Base-by-base conservation (phyloP, 495 filamentous ascomycete species). In the Pyronema domesticum region DNA sequence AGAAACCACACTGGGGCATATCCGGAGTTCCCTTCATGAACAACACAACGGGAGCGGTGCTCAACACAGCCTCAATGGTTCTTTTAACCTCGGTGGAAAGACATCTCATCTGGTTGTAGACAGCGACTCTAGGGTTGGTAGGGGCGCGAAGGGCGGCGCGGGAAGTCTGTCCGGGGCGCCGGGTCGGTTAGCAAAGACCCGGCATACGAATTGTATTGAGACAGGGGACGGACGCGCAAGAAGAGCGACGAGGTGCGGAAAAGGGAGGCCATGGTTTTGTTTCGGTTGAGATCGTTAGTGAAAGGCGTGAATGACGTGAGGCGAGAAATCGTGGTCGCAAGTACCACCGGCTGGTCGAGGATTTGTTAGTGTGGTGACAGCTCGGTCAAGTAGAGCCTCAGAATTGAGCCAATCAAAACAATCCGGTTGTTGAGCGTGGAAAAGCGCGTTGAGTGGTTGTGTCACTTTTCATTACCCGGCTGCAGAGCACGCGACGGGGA, bases 1-100 rank as follows among this genome's bases (percentile, higher is more conserved):
- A 98, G 73, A 95, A 98, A 39, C 91, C 91, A 68, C 91, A 98
- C 67, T 98, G 89, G n/a, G 91, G 91, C 18, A 77, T 86, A 69
- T 95, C 91, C 40, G 91, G 91, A 1, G 91, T 95, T 50, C 91
- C 89, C 70, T 96, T 96, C 89, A 96, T 96, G 73, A 96, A 98
- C 23, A 98, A 76, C 13, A 98, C 91, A 0, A 98, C 89, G 3
- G 89, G 89, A 8, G 86, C 81, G 1, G 86, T 84, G 19, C 66
- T 70, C 15, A 96, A 78, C 7, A 88, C 89, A 66, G 87, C 83
- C 63, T 95, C 84, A 58, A 98, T 95, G 3, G 88, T 86, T 30
- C 76, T 67, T 55, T 71, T 75, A 17, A 82, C 88, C 58, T 86
- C 78, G 33, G 79, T 73, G 10, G 91, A 95, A 37, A 98, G 75